Percentiles rank a stretch among this genome's conserved stretches.
phyloP scores from a whole-genome alignment of 257 asterid genomes.

The Fraxinus pennsylvanica region DNA sequence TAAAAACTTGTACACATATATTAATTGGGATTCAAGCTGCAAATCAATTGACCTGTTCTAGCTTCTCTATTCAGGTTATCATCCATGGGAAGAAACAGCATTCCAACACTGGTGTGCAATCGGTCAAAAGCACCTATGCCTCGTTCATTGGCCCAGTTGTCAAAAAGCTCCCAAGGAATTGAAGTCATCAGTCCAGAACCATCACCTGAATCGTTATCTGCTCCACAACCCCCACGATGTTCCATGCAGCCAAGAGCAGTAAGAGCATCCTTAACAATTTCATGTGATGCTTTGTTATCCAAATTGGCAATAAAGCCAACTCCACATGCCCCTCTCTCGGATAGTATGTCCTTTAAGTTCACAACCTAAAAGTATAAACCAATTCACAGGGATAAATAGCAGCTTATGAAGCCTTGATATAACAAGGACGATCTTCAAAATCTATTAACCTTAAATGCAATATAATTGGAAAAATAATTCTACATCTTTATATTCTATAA shows the following conservation, averaged over 20 bases:
- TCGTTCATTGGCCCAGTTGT: slow-evolving; percentile 83
- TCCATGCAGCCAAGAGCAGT: slow-evolving; percentile 98
- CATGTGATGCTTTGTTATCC: slow-evolving; percentile 80
- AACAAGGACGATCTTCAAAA: background rate
- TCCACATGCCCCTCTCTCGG: slow-evolving; percentile 97
- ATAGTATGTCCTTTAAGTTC: slow-evolving; percentile 75
- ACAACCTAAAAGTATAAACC: slow-evolving; percentile 60
- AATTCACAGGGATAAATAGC: slow-evolving; percentile 8
- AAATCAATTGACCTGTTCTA: slow-evolving; percentile 57
- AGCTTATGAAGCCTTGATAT: slow-evolving; percentile 18
- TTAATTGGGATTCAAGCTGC: background rate
- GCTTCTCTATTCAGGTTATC: slow-evolving; percentile 67
- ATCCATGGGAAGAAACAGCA: slow-evolving; percentile 90
- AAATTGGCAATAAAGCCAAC: slow-evolving; percentile 96
- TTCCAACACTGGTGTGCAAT: slow-evolving; percentile 90
- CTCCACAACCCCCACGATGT: slow-evolving; percentile 99
- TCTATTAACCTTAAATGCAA: background rate
- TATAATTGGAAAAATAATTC: background rate
- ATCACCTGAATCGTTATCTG: slow-evolving; percentile 99
- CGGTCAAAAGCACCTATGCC: slow-evolving; percentile 71
- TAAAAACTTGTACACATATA: background rate
- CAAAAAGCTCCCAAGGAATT: slow-evolving; percentile 92
- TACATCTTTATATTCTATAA: background rate
- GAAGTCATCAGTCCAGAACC: slow-evolving; percentile 97
- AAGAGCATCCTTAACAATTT: slow-evolving; percentile 86